Percentiles rank a stretch among this genome's conserved stretches.
These are phyloP conservation scores for Planoprotostelium fungivorum DNA, from an alignment of 78 protist genomes.

Conservation along the genomic window DNA sequence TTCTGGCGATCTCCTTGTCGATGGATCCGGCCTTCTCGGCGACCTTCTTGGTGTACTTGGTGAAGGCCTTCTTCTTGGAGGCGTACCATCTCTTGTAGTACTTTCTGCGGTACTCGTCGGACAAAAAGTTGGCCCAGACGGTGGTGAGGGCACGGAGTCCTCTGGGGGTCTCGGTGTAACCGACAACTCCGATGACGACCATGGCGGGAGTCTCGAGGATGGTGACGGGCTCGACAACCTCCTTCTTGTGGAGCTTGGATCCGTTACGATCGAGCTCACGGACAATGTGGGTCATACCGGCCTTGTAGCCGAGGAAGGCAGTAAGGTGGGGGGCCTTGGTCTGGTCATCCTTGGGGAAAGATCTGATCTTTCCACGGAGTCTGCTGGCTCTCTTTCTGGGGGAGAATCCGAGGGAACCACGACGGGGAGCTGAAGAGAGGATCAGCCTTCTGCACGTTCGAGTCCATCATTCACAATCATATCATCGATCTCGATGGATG, in stretches of 20 bases:
- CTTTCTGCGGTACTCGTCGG: constrained; percentile 64
- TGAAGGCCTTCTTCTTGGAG: constrained; percentile 96
- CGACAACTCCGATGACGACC: constrained; percentile 98
- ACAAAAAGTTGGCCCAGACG: constrained; percentile 97
- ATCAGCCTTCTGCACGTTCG: not conserved
- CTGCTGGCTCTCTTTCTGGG: constrained; percentile 96
- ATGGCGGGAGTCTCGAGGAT: constrained; percentile 99
- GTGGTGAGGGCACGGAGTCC: constrained; percentile 97
- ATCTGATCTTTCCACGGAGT: constrained; percentile 84
- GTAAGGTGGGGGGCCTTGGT: constrained; percentile 95
- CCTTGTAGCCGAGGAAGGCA: constrained; percentile 99
- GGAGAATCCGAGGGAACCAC: constrained; percentile 98
- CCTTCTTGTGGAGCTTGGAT: constrained; percentile 96
- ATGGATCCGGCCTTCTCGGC: constrained; percentile 66
- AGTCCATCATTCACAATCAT: not conserved
- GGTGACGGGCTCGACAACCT: constrained; percentile 99
- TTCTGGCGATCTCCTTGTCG: constrained; percentile 75
- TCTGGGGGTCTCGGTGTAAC: constrained; percentile 96
- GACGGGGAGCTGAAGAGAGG: constrained; percentile 92
- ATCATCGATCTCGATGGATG: not conserved
- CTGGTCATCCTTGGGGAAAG: constrained; percentile 98
- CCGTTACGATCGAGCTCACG: constrained; percentile 96
- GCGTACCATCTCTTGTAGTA: constrained; percentile 98
- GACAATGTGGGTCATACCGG: constrained; percentile 99
- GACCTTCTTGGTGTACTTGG: constrained; percentile 82